These are phyloP conservation scores for Paramecium biaurelia DNA, from an alignment of 73 alveolate genomes.

Conservation along the genomic window DNA sequence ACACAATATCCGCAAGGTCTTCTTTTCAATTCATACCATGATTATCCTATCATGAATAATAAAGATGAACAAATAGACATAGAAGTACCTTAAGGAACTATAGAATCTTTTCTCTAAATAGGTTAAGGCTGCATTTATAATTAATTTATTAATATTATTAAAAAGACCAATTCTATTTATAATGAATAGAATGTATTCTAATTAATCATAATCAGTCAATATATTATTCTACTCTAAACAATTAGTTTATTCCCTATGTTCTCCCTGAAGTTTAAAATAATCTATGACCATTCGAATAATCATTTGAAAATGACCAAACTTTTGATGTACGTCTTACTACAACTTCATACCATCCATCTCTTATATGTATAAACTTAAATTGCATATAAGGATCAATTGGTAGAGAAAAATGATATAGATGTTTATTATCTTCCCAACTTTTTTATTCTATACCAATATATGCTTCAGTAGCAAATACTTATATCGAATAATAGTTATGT, in stretches of 20 bases:
- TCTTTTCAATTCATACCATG: constrained; percentile 73
- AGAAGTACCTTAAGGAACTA: neutral
- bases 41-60: neutral
- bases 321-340: neutral
- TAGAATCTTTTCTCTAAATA: neutral
- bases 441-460: neutral
- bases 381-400: neutral
- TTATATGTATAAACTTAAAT: neutral
- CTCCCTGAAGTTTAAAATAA: neutral
- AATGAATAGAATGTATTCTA: neutral
- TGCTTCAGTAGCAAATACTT: neutral
- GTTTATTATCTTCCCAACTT: neutral
- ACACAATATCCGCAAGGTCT: constrained; percentile 79
- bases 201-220: neutral
- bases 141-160: neutral
- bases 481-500: neutral
- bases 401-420: neutral
- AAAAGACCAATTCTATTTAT: too few species aligned
- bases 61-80: constrained; percentile 16
- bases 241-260: neutral
- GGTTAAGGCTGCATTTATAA: neutral
- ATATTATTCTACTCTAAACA: neutral
- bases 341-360: neutral
- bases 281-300: neutral
- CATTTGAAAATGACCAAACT: neutral